These are phyloP conservation scores for Diaporthe sp. DNA, from an alignment of 2,329 filamentous ascomycete genomes.

Conservation along the genomic window DNA sequence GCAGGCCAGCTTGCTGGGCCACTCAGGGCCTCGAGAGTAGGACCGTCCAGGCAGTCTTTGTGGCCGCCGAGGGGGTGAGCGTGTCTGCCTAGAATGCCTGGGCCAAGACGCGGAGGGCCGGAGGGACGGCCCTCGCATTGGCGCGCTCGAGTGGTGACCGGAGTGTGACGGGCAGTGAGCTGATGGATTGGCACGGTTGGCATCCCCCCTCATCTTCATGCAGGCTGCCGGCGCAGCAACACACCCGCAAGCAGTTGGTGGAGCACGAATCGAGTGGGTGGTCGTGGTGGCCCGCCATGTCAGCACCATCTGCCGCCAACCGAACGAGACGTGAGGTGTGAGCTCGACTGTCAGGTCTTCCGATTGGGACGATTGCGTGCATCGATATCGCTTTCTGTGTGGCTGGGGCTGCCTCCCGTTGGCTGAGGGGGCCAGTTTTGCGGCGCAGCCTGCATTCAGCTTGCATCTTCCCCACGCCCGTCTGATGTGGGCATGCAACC, in stretches of 20 bases:
- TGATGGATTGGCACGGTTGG: neutral
- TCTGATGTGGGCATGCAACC: constrained; percentile 17
- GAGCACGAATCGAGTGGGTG: neutral
- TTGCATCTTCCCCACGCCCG: constrained; percentile 19
- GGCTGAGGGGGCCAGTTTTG: neutral
- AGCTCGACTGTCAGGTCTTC: neutral
- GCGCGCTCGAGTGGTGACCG: neutral
- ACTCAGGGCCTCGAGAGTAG: neutral
- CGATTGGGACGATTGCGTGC: constrained; percentile 38
- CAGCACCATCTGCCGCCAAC: constrained; percentile 31
- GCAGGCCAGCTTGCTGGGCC: neutral
- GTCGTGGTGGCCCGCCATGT: neutral
- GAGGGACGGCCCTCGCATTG: neutral
- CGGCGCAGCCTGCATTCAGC: constrained; percentile 28
- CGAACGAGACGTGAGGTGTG: neutral
- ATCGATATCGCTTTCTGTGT: neutral
- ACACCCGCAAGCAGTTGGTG: neutral
- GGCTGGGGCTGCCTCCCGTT: constrained; percentile 22
- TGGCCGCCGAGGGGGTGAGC: neutral
- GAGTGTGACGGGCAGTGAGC: constrained; percentile 5
- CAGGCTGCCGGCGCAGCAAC: constrained; percentile 29
- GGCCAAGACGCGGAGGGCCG: neutral
- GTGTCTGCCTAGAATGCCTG: constrained; percentile 18
- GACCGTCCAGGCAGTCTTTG: neutral
- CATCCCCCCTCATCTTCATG: neutral